Base-by-base conservation (phyloP, 2,329 filamentous ascomycete species). In the Beauveria medogensis region DNA sequence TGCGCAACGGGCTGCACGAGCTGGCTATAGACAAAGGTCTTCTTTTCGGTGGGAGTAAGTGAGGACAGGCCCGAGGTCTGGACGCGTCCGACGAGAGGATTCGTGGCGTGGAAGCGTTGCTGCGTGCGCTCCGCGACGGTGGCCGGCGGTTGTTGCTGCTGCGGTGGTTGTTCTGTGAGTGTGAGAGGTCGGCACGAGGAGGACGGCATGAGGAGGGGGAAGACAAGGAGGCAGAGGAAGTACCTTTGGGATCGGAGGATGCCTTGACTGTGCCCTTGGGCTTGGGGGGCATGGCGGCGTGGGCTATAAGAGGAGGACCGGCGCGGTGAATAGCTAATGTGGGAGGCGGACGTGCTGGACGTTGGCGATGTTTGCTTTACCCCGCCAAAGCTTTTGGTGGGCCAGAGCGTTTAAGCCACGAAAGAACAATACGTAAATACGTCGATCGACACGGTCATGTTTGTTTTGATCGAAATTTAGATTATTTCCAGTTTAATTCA, bases 41-140 rank as follows among this genome's bases (percentile, higher is more conserved):
- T 77, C 62, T 75, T 77, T 61, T 85, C 81, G 58, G 75, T 72
- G 3, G 77, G 71, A 10, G 75, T 77, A 43, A 83, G 74, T 51
- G 72, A 74, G 43, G 75, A 68, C 64, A 80, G 69, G 52, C 78
- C 80, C 60, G 78, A 70, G 63, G 79, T 46, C 24, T 40, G 75
- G 65, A 77, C 71, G 37, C 74, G 71, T 61, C 75, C 71, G 61
- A 79, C 74, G 73, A 78, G 69, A 9, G 81, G 81, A 65, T 81
- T 81, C 58, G 79, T 80, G 62, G 75, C 72, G 72, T 78, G 76
- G 74, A 77, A 80, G 62, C 75, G 77, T 62, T 78, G 73, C 61
- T 73, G 71, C 64, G 77, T 77, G 56, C 76, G 78, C 63, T 82
- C 77, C 71, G 74, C 72, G 66, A 83, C 68, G 18, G 82, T 84